These are phyloP conservation scores for Babesia divergens DNA, from an alignment of 169 alveolate genomes.

Conservation along the genomic window DNA sequence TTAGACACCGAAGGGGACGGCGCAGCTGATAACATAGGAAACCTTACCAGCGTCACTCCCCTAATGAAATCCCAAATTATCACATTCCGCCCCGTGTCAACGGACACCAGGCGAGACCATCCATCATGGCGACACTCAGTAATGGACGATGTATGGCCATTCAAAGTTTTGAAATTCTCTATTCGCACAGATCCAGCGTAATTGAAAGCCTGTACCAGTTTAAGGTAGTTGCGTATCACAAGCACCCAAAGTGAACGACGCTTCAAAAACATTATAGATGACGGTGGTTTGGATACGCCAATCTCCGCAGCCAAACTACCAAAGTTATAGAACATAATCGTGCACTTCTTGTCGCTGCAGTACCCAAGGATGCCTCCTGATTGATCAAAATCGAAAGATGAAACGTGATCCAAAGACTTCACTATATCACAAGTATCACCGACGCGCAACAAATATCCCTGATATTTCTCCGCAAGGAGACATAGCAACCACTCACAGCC, in stretches of 20 bases:
- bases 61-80: slow-evolving; percentile 55
- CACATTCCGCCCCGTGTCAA: slow-evolving; percentile 18
- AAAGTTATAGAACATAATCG: neutral
- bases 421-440: neutral
- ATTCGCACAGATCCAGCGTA: neutral
- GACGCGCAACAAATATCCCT: neutral
- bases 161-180: slow-evolving; percentile 19
- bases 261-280: slow-evolving; percentile 14
- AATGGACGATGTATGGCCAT: slow-evolving; percentile 39
- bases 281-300: slow-evolving; percentile 54
- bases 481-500: neutral
- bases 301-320: neutral
- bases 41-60: slow-evolving; percentile 39
- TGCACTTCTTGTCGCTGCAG: slow-evolving; percentile 7
- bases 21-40: slow-evolving; percentile 12
- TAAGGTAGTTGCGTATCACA: slow-evolving; percentile 46
- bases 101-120: slow-evolving; percentile 41
- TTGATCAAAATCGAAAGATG: neutral
- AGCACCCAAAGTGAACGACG: slow-evolving; percentile 58
- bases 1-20: no score
- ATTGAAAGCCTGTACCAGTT: slow-evolving; percentile 6
- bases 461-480: neutral
- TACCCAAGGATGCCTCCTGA: neutral
- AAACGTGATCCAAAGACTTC: neutral
- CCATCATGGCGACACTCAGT: slow-evolving; percentile 51